phyloP scores from a whole-genome alignment of 176 grass and related monocot species.

The Otatea glauca region DNA sequence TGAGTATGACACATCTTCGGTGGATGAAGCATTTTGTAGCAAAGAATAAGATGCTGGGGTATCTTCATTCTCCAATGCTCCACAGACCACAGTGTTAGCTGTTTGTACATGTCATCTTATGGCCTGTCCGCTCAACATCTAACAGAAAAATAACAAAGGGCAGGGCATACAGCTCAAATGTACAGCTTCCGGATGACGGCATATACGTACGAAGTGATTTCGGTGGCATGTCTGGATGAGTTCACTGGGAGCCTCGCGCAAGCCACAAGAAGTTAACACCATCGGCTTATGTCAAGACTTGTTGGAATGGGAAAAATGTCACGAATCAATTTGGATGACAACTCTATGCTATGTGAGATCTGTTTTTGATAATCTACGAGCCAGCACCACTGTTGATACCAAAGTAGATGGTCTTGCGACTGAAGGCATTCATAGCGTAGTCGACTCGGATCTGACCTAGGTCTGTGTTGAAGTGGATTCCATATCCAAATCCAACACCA shows the following conservation, averaged over 20 bases:
- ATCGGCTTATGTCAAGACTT: neutral
- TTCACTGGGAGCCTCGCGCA: neutral
- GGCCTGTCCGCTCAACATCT: neutral
- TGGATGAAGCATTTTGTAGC: neutral
- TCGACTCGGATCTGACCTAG: conserved; percentile 81
- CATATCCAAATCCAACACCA: conserved; percentile 85
- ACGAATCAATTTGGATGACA: conserved; percentile 39
- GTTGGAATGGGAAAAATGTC: neutral
- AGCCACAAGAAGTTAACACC: conserved; percentile 7
- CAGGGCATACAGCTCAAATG: conserved; percentile 15
- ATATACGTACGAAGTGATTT: conserved; percentile 24
- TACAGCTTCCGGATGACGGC: conserved; percentile 39
- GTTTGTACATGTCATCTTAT: conserved; percentile 20
- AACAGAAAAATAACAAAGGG: neutral
- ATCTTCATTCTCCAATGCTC: neutral
- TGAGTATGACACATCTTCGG: too few species aligned
- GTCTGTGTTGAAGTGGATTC: conserved; percentile 76
- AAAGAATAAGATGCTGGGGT: neutral
- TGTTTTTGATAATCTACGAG: conserved; percentile 42
- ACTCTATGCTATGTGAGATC: conserved; percentile 45
- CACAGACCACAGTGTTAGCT: neutral
- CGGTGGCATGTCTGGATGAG: conserved; percentile 7
- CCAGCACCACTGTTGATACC: conserved; percentile 71
- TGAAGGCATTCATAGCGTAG: conserved; percentile 85
- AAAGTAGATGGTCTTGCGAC: conserved; percentile 86